Base-by-base conservation (phyloP, 2,329 filamentous ascomycete species). In the Tympanopsis confertula region DNA sequence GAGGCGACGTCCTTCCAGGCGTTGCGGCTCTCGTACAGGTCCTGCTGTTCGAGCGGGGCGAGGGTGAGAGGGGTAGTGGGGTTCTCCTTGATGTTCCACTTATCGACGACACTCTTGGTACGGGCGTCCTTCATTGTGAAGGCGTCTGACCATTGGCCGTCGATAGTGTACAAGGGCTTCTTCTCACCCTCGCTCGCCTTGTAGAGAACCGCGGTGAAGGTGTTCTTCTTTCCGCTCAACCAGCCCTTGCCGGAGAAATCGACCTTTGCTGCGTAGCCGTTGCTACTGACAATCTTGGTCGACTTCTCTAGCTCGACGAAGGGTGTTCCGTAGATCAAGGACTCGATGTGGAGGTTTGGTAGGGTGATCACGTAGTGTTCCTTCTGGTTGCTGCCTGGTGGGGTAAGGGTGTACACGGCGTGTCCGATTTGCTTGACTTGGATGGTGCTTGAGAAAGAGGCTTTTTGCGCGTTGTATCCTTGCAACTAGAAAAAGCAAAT, bases 381-480 rank as follows among this genome's bases (percentile, higher is more conserved):
- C 19, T 54, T 50, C 44, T 65, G 58, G 41, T 50, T 48, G 32
- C 22, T 38, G 30, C 47, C 48, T 19, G 59, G 59, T 20, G 63
- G 49, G 10, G 83, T 81, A 41, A 95, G 65, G 36, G 85, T 83
- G 45, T 89, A 71, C 22, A 93, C 66, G 29, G 88, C 88, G 54
- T 95, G 88, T 24, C 89, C 89, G 48, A 93, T 82, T 63, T 94
- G 86, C 69, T 93, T 94, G 54, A 98, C 82, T 52, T 89, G 83
- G 58, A 96, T 95, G 33, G 89, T 94, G 48, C 82, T 81, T 44
- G 83, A 85, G 61, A 98, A 95, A 13, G 86, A 93, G 3, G 89
- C 88, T 59, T 94, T 96, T 56, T 96, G 91, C 13, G 85, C 89
- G 53, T 96, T 95, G 65, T 94, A 95, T 38, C 89, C 89, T 64